Percentiles rank a stretch among this genome's conserved stretches.
phyloP scores from a whole-genome alignment of 371 early-diverging fungal species.

The Mucor velutinosus region DNA sequence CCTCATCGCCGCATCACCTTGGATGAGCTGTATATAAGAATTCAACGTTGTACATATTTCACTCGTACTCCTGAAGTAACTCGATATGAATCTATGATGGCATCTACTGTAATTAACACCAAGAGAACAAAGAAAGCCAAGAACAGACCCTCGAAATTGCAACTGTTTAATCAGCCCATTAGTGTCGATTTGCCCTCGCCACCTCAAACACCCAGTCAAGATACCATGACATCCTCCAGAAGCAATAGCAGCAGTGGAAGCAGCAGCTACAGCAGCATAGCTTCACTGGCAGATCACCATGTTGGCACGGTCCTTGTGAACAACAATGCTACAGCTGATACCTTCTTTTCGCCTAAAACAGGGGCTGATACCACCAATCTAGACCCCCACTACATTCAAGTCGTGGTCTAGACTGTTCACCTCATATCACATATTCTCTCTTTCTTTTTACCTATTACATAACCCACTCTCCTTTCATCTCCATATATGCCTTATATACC shows the following conservation, averaged over 20 bases:
- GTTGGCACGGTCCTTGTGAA: background rate
- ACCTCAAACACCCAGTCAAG: conserved; percentile 17
- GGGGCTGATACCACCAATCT: conserved; percentile 5
- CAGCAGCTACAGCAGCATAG: background rate
- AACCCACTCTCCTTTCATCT: conserved; percentile 2
- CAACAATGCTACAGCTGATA: background rate
- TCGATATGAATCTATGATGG: conserved; percentile 20
- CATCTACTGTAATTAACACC: background rate
- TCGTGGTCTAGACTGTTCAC: conserved; percentile 10
- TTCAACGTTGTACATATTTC: conserved; percentile 63
- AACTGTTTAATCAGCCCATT: background rate
- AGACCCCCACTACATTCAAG: conserved; percentile 13
- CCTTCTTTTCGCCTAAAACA: conserved; percentile 5
- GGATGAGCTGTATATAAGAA: conserved; percentile 60
- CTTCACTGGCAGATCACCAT: conserved; percentile 5
- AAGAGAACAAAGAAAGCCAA: conserved; percentile 1
- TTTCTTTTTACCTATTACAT: background rate
- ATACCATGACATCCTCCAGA: background rate
- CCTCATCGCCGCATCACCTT: conserved; percentile 71
- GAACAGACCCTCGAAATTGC: conserved; percentile 4
- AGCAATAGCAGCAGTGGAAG: background rate
- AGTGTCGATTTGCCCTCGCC: conserved; percentile 13
- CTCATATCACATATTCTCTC: background rate
- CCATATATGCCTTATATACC: background rate
- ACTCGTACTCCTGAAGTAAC: conserved; percentile 45